Conservation (phyloP, 129 eudicot genomes). For the Erigeron canadensis region DNA sequence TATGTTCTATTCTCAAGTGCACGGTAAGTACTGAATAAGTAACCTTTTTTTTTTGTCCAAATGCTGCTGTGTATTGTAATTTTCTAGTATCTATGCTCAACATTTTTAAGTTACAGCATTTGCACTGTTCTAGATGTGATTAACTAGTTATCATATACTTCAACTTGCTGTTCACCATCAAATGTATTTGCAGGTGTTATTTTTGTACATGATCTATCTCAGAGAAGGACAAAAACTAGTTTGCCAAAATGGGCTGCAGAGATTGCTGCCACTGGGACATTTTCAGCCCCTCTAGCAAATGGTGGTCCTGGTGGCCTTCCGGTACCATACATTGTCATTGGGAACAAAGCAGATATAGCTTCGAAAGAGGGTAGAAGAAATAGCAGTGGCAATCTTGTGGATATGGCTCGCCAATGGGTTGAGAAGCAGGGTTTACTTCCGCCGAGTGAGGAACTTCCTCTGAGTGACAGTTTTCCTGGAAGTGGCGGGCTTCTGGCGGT, state of each 20-base stretch:
- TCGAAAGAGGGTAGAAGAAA: constrained; percentile 29
- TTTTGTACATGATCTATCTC: constrained; percentile 29
- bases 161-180: not conserved
- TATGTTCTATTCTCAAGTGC: constrained; percentile 84
- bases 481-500: constrained; percentile 27
- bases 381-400: constrained; percentile 31
- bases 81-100: not conserved
- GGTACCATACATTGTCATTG: constrained; percentile 26
- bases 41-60: constrained; percentile 1
- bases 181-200: constrained; percentile 13
- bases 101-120: not conserved
- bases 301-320: constrained; percentile 31
- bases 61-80: not conserved
- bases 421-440: constrained; percentile 30
- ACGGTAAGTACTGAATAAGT: constrained; percentile 42
- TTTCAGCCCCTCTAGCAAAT: constrained; percentile 28
- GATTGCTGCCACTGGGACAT: constrained; percentile 23
- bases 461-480: constrained; percentile 29
- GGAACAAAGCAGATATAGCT: constrained; percentile 28
- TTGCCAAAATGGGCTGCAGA: constrained; percentile 27
- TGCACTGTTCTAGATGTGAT: not conserved
- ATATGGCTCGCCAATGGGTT: constrained; percentile 30
- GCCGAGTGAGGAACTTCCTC: constrained; percentile 28
- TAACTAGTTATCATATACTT: constrained; percentile 2
- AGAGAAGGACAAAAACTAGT: constrained; percentile 23